Percentiles rank a stretch among this genome's conserved stretches.
Conservation (phyloP, 2,329 filamentous ascomycete genomes). For the Pestalotiopsis sp. region DNA sequence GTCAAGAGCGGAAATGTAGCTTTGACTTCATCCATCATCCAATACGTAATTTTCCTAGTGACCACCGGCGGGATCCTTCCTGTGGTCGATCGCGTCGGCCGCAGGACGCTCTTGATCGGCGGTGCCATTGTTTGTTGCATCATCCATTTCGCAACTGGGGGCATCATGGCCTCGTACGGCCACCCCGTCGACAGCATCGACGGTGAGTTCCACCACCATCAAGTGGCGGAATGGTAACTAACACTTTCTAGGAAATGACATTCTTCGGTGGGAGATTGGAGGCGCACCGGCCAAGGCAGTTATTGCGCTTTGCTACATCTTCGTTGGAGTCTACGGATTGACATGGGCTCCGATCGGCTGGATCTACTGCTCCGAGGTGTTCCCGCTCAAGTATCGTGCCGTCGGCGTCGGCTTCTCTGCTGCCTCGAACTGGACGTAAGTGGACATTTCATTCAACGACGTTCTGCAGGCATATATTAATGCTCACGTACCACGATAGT, state of each 20-base stretch:
- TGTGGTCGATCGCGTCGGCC: conserved; percentile 51
- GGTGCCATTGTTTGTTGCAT: conserved; percentile 48
- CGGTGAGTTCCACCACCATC: conserved; percentile 22
- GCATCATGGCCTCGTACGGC: conserved; percentile 51
- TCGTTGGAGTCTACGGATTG: conserved; percentile 39
- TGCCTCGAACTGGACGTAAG: conserved; percentile 25
- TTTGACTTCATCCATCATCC: conserved; percentile 54
- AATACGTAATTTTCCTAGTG: conserved; percentile 58
- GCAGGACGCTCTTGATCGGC: conserved; percentile 46
- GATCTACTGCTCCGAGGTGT: conserved; percentile 27
- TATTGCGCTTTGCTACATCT: conserved; percentile 53
- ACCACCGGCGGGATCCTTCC: conserved; percentile 53
- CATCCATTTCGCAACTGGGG: conserved; percentile 51
- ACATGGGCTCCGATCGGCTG: conserved; percentile 22
- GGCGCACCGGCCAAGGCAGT: conserved; percentile 50
- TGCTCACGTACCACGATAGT: not conserved
- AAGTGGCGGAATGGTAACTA: not conserved
- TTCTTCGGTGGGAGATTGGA: conserved; percentile 46
- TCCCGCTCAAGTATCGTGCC: conserved; percentile 25
- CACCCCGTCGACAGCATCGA: conserved; percentile 44
- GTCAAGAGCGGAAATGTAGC: conserved; percentile 27
- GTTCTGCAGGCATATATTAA: not conserved
- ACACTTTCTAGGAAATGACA: conserved; percentile 34
- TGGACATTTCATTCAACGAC: not conserved
- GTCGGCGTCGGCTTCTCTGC: conserved; percentile 24